A percentile compares a stretch with the other conserved stretches of the same genome.
Conservation (phyloP, 2,329 filamentous ascomycete genomes). For the Thielaviopsis punctulata region DNA sequence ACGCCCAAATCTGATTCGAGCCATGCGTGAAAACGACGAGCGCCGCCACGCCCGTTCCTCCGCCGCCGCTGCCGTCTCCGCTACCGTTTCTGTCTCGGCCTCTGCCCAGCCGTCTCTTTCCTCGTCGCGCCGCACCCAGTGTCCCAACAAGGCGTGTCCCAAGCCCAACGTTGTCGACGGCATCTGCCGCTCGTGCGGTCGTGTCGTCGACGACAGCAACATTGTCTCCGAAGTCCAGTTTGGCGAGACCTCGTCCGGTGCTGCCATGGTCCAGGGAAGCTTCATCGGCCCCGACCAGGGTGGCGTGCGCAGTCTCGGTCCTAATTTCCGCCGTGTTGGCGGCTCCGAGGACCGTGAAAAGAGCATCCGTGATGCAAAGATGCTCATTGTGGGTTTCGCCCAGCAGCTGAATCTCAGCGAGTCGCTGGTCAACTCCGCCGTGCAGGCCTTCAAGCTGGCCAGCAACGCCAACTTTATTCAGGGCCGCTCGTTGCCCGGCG, state of each 20-base stretch:
- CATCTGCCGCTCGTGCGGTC: slow-evolving; percentile 71
- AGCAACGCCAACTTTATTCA: slow-evolving; percentile 64
- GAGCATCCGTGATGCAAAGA: slow-evolving; percentile 39
- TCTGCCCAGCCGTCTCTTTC: slow-evolving; percentile 17
- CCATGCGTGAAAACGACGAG: slow-evolving; percentile 34
- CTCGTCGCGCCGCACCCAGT: slow-evolving; percentile 25
- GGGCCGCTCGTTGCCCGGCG: slow-evolving; percentile 68
- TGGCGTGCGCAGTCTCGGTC: slow-evolving; percentile 50
- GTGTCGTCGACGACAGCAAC: slow-evolving; percentile 66
- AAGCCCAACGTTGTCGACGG: slow-evolving; percentile 45
- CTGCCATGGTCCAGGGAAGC: slow-evolving; percentile 78
- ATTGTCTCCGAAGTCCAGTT: slow-evolving; percentile 89
- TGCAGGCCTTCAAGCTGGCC: slow-evolving; percentile 61
- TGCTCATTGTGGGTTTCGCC: slow-evolving; percentile 45
- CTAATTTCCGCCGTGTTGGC: slow-evolving; percentile 42
- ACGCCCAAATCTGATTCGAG: slow-evolving; percentile 31
- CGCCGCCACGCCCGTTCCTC: slow-evolving; percentile 21
- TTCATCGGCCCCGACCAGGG: slow-evolving; percentile 77
- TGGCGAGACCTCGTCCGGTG: slow-evolving; percentile 70
- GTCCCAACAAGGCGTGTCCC: slow-evolving; percentile 43
- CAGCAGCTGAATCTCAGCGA: slow-evolving; percentile 43
- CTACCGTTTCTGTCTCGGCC: slow-evolving; percentile 15
- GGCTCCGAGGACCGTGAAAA: slow-evolving; percentile 40
- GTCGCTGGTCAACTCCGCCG: slow-evolving; percentile 44
- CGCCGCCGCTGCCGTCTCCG: slow-evolving; percentile 17